Percentiles rank a stretch among this genome's conserved stretches.
Conservation (phyloP, 805 yeast species). For the Schizosaccharomyces japonicus region DNA sequence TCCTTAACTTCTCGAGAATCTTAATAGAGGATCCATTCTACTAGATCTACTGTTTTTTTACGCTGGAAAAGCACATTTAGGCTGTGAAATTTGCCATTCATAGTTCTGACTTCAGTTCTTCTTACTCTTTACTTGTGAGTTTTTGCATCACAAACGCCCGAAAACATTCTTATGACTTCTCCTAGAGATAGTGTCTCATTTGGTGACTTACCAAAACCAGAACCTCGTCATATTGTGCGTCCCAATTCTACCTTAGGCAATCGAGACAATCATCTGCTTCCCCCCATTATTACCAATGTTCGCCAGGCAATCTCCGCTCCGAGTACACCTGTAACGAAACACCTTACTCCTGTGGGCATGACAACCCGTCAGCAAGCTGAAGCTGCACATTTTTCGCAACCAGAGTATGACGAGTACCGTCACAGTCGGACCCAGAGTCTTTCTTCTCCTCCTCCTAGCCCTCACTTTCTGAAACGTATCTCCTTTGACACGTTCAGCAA, state of each 20-base stretch:
- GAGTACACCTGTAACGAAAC: not conserved
- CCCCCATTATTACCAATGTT: not conserved
- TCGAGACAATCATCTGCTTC: too few relatives aligned
- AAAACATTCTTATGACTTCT: too few relatives aligned
- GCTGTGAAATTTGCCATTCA: too few relatives aligned
- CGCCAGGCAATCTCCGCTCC: not conserved
- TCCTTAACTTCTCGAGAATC: too few relatives aligned
- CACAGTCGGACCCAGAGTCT: not conserved
- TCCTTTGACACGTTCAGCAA: constrained; percentile 23
- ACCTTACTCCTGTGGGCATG: not conserved
- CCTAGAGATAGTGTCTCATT: not conserved
- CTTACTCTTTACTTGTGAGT: too few relatives aligned
- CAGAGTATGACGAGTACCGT: not conserved
- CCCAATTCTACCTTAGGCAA: too few relatives aligned
- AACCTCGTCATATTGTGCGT: too few relatives aligned
- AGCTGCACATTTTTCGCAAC: not conserved
- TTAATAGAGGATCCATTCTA: too few relatives aligned
- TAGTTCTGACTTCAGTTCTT: too few relatives aligned
- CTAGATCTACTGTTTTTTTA: too few relatives aligned
- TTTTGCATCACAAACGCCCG: too few relatives aligned
- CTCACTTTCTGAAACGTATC: constrained; percentile 16
- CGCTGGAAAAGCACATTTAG: too few relatives aligned
- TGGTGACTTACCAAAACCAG: constrained; percentile 3
- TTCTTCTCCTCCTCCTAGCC: constrained; percentile 4
- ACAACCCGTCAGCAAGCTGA: not conserved